phyloP scores from a whole-genome alignment of 768 basidiomycete species.

The Russula olivacea region DNA sequence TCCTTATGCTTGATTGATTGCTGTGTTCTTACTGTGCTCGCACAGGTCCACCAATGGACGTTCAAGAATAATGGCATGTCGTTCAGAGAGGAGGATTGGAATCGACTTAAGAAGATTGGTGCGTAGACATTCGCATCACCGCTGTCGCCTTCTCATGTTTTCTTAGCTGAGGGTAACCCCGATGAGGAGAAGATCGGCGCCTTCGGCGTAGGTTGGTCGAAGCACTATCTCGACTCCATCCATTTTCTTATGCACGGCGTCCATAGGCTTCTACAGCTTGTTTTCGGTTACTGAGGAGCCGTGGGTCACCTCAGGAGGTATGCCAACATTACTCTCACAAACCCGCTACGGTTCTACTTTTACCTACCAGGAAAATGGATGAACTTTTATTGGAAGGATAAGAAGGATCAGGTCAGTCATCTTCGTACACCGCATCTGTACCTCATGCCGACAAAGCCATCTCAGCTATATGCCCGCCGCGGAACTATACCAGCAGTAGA shows the following conservation, averaged over 20 bases:
- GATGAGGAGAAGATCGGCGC: conserved; percentile 94
- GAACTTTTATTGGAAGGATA: conserved; percentile 95
- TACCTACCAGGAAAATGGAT: conserved; percentile 70
- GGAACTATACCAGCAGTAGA: conserved; percentile 50
- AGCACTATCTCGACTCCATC: background rate
- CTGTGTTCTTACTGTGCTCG: background rate
- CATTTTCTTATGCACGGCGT: background rate
- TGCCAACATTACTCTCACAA: conserved; percentile 28
- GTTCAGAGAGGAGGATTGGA: conserved; percentile 88
- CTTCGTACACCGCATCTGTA: background rate
- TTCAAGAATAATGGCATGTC: conserved; percentile 84
- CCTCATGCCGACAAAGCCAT: background rate
- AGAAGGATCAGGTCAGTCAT: conserved; percentile 68
- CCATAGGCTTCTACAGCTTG: conserved; percentile 64
- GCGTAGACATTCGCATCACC: background rate
- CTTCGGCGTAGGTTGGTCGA: conserved; percentile 64
- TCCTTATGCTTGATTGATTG: background rate
- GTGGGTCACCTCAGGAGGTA: conserved; percentile 76
- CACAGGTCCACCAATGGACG: conserved; percentile 70
- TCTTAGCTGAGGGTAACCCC: conserved; percentile 82
- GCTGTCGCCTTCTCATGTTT: background rate
- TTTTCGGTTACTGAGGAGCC: conserved; percentile 83
- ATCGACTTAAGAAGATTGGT: conserved; percentile 84
- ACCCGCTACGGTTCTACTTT: conserved; percentile 24
- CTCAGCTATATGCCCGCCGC: conserved; percentile 74